A percentile compares a stretch with the other conserved stretches of the same genome.
Conservation (phyloP, 148 eudicot species). For the Spergularia bocconei region DNA sequence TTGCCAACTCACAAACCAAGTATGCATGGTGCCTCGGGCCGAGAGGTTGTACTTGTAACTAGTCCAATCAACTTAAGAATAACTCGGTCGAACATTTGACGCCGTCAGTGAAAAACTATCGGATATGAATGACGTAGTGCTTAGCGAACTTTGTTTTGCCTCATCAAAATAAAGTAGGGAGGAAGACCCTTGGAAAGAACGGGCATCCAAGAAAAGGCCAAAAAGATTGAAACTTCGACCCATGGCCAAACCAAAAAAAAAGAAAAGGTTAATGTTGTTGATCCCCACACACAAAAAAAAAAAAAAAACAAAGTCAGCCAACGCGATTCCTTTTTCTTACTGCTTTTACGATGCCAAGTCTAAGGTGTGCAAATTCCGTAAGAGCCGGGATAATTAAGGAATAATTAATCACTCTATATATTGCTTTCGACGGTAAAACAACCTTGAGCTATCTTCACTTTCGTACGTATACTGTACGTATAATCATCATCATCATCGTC, state of each 20-base stretch:
- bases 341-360: slow-evolving; percentile 15
- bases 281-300: slow-evolving; percentile 10
- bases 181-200: background rate
- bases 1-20: no score
- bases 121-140: slow-evolving; percentile 23
- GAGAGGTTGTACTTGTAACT: no score
- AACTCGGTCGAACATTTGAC: no score
- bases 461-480: no score
- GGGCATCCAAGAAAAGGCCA: slow-evolving; percentile 6
- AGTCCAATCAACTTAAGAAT: no score
- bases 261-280: background rate
- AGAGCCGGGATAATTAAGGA: slow-evolving; percentile 16
- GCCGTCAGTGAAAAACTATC: no score
- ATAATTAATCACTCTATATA: background rate
- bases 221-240: slow-evolving; percentile 17
- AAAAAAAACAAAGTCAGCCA: slow-evolving; percentile 36
- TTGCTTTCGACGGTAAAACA: background rate
- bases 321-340: slow-evolving; percentile 32
- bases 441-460: no score
- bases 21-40: no score
- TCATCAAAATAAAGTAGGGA: background rate
- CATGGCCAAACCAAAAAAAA: background rate
- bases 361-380: slow-evolving; percentile 18
- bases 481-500: no score
- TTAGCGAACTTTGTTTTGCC: slow-evolving; percentile 15